Evolutionary conservation across 108 stramenopile species (phyloP).

Genomic region (Cyclotella atomus): DNA sequence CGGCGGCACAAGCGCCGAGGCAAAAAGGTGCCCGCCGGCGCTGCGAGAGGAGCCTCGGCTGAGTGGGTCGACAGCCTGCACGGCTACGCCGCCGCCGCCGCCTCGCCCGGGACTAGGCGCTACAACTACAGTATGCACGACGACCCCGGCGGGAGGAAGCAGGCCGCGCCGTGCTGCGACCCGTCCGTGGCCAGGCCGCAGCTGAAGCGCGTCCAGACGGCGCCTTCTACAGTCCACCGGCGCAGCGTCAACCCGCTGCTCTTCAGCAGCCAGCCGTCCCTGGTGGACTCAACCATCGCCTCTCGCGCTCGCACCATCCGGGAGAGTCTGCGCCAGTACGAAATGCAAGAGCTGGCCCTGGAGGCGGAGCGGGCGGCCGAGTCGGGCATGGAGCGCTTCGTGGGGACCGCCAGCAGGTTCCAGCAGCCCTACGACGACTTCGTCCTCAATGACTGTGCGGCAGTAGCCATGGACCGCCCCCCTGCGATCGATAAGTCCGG

Average conservation of each 20-base stretch:
- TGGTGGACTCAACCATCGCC: slow-evolving; percentile 35
- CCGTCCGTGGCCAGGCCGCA: slow-evolving; percentile 19
- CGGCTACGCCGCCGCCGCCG: too few species aligned
- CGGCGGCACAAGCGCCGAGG: too few species aligned
- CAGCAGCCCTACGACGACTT: slow-evolving; percentile 10
- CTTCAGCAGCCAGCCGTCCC: slow-evolving; percentile 13
- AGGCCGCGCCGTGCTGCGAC: too few species aligned
- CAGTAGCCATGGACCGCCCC: not conserved
- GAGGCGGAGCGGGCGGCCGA: slow-evolving; percentile 55
- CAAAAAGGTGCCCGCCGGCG: too few species aligned
- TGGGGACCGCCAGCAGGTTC: slow-evolving; percentile 47
- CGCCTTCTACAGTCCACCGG: not conserved
- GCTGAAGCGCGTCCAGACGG: slow-evolving; percentile 12
- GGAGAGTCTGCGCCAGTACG: slow-evolving; percentile 32
- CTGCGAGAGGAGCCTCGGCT: too few species aligned
- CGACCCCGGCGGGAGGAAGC: too few species aligned
- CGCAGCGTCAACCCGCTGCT: too few species aligned
- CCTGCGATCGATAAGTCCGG: too few species aligned
- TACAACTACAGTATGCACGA: too few species aligned
- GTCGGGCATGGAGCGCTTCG: slow-evolving; percentile 45
- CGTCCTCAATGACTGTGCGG: not conserved
- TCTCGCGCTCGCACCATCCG: slow-evolving; percentile 39
- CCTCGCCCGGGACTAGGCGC: too few species aligned
- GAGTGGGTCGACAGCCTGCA: too few species aligned
- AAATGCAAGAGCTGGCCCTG: slow-evolving; percentile 45